These are phyloP conservation scores for Phaffomyces opuntiae DNA, from an alignment of 805 yeast species.

Conservation along the genomic window DNA sequence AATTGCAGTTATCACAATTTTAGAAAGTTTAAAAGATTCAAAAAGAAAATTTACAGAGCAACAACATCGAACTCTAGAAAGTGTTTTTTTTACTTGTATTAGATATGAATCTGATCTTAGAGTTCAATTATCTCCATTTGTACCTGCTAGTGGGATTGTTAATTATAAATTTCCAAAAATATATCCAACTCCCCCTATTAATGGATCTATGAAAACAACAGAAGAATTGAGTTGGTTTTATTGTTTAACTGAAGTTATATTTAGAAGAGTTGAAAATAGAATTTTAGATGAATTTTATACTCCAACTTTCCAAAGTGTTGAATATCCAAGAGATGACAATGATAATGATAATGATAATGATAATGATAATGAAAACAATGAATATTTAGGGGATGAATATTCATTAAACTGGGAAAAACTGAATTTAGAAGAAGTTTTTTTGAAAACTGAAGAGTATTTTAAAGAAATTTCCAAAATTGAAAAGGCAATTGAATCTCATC, in stretches of 20 bases:
- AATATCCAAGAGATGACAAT: neutral
- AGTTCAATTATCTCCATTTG: slow-evolving; percentile 21
- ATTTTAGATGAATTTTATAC: slow-evolving; percentile 19
- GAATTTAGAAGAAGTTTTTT: slow-evolving; percentile 7
- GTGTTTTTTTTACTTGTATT: slow-evolving; percentile 19
- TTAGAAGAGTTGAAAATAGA: slow-evolving; percentile 20
- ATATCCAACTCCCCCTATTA: slow-evolving; percentile 20
- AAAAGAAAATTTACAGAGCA: slow-evolving; percentile 13
- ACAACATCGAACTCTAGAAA: slow-evolving; percentile 13
- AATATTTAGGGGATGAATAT: slow-evolving; percentile 2
- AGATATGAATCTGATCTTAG: slow-evolving; percentile 21
- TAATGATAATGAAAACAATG: slow-evolving; percentile 4
- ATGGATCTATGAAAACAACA: slow-evolving; percentile 8
- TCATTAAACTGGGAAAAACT: slow-evolving; percentile 15
- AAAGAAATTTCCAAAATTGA: slow-evolving; percentile 19
- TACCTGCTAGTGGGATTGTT: slow-evolving; percentile 21
- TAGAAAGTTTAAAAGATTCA: slow-evolving; percentile 16
- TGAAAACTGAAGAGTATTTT: slow-evolving; percentile 7
- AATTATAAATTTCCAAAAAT: slow-evolving; percentile 19
- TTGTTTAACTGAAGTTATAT: slow-evolving; percentile 19
- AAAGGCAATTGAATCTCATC: slow-evolving; percentile 9
- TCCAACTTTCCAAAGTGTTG: slow-evolving; percentile 9
- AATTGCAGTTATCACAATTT: slow-evolving; percentile 14
- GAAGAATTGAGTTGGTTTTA: slow-evolving; percentile 22
- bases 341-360: slow-evolving; percentile 3